Conservation (phyloP, 495 filamentous ascomycete species). For the Alectoria sarmentosa region DNA sequence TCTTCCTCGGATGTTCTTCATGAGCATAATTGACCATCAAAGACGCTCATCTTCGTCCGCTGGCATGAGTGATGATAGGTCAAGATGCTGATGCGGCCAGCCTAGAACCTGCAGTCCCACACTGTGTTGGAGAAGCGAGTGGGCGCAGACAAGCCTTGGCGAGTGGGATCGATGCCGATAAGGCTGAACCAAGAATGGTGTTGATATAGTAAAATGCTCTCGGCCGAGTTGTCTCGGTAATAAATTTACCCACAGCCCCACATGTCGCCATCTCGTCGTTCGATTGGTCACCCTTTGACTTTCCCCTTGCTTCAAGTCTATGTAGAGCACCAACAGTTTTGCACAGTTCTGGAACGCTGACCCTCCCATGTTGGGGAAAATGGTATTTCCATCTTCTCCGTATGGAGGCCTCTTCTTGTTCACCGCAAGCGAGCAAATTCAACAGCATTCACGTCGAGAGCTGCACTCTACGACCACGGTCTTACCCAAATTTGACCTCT, state of each 20-base stretch:
- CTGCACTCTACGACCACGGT: background rate
- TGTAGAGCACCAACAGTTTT: background rate
- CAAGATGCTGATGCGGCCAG: background rate
- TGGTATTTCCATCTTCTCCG: background rate
- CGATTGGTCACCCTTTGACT: background rate
- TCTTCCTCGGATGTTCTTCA: background rate
- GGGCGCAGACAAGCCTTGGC: background rate
- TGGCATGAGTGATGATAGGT: background rate
- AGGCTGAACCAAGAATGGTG: background rate
- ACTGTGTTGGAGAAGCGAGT: no score
- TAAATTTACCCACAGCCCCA: background rate
- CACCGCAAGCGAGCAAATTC: background rate
- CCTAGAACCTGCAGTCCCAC: background rate
- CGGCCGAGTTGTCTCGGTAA: background rate
- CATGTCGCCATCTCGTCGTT: conserved; percentile 4
- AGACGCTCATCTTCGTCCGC: background rate
- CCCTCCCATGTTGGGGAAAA: background rate
- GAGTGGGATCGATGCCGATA: background rate
- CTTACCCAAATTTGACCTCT: background rate
- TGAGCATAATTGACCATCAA: background rate
- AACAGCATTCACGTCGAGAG: background rate
- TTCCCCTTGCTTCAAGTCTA: background rate
- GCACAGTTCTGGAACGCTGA: background rate
- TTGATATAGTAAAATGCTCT: background rate
- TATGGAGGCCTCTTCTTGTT: background rate